Evolutionary conservation across 2,329 filamentous ascomycete genomes (phyloP).

Genomic region (Scleromitrula shiraiana): DNA sequence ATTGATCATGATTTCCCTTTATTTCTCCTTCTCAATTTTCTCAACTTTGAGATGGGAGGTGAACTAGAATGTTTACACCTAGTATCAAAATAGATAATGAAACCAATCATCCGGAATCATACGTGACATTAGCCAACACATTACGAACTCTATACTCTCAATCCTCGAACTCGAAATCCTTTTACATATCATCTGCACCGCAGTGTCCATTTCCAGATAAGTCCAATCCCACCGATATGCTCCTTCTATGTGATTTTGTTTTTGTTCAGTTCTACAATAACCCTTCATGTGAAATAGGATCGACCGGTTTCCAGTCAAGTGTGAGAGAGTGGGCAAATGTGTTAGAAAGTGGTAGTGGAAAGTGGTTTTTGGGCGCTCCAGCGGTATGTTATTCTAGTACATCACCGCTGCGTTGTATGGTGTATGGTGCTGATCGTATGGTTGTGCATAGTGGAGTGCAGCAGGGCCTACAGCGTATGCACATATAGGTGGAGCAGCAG

Average conservation of each 20-base stretch:
- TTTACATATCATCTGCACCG: conserved; percentile 34
- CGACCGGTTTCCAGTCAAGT: conserved; percentile 21
- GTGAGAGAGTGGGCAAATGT: conserved; percentile 30
- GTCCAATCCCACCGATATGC: conserved; percentile 26
- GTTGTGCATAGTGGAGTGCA: conserved; percentile 14
- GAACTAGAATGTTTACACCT: no score
- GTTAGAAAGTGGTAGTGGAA: conserved; percentile 14
- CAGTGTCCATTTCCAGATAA: conserved; percentile 34
- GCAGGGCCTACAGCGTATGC: conserved; percentile 30
- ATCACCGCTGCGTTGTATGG: no score
- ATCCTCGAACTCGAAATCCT: conserved; percentile 21
- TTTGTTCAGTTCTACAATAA: conserved; percentile 39
- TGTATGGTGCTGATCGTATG: neutral
- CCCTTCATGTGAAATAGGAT: conserved; percentile 28
- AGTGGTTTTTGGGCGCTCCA: conserved; percentile 32
- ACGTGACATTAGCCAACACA: conserved; percentile 27
- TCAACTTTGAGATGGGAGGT: neutral
- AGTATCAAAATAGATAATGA: conserved; percentile 28
- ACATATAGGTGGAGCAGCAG: conserved; percentile 18
- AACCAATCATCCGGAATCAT: conserved; percentile 23
- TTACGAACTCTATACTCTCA: conserved; percentile 23
- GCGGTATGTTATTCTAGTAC: conserved; percentile 12
- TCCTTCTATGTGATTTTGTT: conserved; percentile 33
- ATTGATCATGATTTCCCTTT: neutral
- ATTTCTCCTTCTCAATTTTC: neutral